phyloP scores from a whole-genome alignment of 2,329 filamentous ascomycete genomes.

The Trichoderma hamatum region DNA sequence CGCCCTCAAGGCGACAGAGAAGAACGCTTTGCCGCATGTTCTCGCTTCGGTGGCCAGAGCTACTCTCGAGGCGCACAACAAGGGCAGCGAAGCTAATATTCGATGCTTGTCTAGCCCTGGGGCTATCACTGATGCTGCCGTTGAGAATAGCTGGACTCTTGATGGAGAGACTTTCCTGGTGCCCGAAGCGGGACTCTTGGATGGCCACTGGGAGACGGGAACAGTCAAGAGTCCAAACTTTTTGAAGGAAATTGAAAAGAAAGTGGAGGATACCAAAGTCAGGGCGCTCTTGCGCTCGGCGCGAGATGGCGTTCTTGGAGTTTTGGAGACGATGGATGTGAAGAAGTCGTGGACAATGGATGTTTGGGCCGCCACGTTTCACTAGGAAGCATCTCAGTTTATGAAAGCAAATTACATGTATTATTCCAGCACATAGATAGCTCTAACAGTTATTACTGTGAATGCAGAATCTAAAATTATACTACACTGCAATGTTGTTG shows the following conservation, averaged over 20 bases:
- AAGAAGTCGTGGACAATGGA: constrained; percentile 46
- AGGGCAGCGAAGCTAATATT: constrained; percentile 49
- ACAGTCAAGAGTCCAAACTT: constrained; percentile 39
- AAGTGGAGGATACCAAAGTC: constrained; percentile 36
- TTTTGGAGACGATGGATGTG: constrained; percentile 36
- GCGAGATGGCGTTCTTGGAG: constrained; percentile 40
- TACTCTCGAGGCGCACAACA: constrained; percentile 47
- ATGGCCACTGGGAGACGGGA: constrained; percentile 52
- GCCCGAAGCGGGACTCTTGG: constrained; percentile 44
- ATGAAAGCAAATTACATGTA: neutral
- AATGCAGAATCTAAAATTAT: neutral
- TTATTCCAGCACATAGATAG: neutral
- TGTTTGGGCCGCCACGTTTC: constrained; percentile 41
- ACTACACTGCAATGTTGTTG: neutral
- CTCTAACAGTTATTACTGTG: neutral
- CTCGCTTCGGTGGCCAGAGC: constrained; percentile 53
- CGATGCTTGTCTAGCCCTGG: constrained; percentile 49
- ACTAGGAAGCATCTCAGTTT: neutral
- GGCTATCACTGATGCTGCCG: constrained; percentile 43
- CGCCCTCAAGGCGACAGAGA: constrained; percentile 41
- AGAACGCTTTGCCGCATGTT: constrained; percentile 51
- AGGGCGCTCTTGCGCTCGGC: constrained; percentile 36
- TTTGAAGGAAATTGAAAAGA: constrained; percentile 38
- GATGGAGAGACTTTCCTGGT: constrained; percentile 43
- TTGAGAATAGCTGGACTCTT: constrained; percentile 43